phyloP scores from a whole-genome alignment of 2,329 filamentous ascomycete genomes.

The Ascocoryne sarcoides region DNA sequence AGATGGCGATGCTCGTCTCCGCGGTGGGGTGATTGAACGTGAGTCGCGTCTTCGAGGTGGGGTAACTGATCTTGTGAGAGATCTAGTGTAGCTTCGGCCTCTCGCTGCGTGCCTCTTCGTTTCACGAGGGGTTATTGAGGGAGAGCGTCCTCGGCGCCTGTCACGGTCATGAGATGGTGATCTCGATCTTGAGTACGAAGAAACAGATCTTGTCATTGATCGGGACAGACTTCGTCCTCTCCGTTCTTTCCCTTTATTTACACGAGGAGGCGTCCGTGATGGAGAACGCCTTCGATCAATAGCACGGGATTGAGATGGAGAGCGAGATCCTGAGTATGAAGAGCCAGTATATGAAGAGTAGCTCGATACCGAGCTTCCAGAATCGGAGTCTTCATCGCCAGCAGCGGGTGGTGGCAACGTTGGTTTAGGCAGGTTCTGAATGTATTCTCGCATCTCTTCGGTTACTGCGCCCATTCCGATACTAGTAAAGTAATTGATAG shows the following conservation, averaged over 20 bases:
- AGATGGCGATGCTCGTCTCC: slow-evolving; percentile 2
- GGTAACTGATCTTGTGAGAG: slow-evolving; percentile 11
- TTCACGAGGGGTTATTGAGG: slow-evolving; percentile 3
- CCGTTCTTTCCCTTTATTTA: slow-evolving; percentile 12
- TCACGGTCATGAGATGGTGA: background rate
- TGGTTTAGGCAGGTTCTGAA: slow-evolving; percentile 85
- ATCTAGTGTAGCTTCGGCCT: no score
- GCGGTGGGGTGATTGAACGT: slow-evolving; percentile 13
- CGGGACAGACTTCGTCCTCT: slow-evolving; percentile 24
- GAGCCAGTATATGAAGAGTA: slow-evolving; percentile 67
- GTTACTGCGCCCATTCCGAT: slow-evolving; percentile 94
- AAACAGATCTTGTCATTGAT: slow-evolving; percentile 17
- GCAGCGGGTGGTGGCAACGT: slow-evolving; percentile 59
- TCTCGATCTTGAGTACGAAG: slow-evolving; percentile 3
- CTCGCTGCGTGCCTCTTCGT: no score
- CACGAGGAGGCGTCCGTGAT: slow-evolving; percentile 14
- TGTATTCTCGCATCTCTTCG: slow-evolving; percentile 85
- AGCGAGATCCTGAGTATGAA: slow-evolving; percentile 42
- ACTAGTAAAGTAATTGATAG: slow-evolving; percentile 98
- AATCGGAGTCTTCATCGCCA: slow-evolving; percentile 51
- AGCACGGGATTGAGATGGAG: slow-evolving; percentile 6
- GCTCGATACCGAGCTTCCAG: slow-evolving; percentile 56
- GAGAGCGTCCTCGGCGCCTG: background rate
- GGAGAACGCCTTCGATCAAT: slow-evolving; percentile 2
- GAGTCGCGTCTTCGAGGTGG: slow-evolving; percentile 13